These are phyloP conservation scores for Codiaeum variegatum DNA, from an alignment of 441 rosid species.

Conservation along the genomic window DNA sequence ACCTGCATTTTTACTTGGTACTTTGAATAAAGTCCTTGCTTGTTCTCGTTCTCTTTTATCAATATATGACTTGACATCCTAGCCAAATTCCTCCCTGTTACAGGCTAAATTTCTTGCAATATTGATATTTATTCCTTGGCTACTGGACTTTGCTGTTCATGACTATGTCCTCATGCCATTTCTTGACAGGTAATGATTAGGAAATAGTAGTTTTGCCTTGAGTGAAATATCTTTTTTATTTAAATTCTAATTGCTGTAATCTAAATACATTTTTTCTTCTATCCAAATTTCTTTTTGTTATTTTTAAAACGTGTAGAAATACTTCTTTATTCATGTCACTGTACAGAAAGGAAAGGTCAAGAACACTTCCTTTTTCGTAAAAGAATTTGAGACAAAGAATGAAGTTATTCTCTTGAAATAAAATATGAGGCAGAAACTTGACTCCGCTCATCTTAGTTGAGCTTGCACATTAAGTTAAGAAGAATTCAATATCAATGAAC, in stretches of 20 bases:
- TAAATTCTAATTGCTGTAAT: background rate
- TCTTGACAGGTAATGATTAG: slow-evolving; percentile 65
- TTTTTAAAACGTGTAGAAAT: background rate
- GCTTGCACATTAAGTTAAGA: too few species aligned
- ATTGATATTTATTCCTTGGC: slow-evolving; percentile 76
- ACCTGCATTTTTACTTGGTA: background rate
- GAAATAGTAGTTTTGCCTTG: slow-evolving; percentile 1
- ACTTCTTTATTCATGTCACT: background rate
- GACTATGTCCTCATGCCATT: slow-evolving; percentile 94
- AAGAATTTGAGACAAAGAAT: background rate
- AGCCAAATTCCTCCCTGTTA: slow-evolving; percentile 26
- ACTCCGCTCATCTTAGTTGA: too few species aligned
- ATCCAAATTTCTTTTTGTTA: background rate
- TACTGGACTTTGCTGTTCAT: slow-evolving; percentile 81
- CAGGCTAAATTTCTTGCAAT: slow-evolving; percentile 88
- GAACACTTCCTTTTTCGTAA: background rate
- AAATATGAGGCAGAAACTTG: too few species aligned
- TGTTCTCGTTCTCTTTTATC: background rate
- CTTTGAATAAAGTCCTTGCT: slow-evolving; percentile 2
- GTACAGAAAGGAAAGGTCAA: background rate
- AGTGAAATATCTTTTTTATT: background rate
- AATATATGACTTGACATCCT: background rate
- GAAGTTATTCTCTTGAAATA: too few species aligned
- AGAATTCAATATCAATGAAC: too few species aligned
- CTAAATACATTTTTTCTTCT: background rate